These are phyloP conservation scores for Pistacia atlantica DNA, from an alignment of 345 rosid genomes.

Conservation along the genomic window DNA sequence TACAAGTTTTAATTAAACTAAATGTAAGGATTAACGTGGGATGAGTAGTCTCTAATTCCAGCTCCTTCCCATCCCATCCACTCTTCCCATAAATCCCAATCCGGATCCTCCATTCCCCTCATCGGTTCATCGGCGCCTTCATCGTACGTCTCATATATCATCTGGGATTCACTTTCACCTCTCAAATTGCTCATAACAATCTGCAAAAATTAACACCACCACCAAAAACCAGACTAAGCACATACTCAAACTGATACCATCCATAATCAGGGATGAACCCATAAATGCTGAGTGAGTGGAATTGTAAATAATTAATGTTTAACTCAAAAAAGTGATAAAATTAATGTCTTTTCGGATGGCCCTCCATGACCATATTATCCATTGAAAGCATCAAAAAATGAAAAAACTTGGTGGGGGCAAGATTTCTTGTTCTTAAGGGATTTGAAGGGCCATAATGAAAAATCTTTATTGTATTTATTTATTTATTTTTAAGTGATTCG, in stretches of 20 bases:
- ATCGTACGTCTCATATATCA: constrained; percentile 36
- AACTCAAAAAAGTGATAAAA: no score
- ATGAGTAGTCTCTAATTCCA: constrained; percentile 75
- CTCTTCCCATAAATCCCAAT: constrained; percentile 87
- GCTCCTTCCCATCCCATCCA: constrained; percentile 99
- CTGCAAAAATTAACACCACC: constrained; percentile 29
- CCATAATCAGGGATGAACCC: no score
- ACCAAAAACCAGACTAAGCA: not conserved
- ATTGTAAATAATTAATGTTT: no score
- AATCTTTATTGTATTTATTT: not conserved
- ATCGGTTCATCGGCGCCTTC: constrained; percentile 46
- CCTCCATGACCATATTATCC: no score
- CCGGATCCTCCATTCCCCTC: constrained; percentile 63
- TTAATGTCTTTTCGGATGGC: no score
- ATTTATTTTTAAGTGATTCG: not conserved
- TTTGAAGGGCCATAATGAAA: not conserved
- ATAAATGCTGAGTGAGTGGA: no score
- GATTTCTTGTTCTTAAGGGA: not conserved
- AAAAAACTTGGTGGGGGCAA: not conserved
- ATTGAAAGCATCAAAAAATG: no score
- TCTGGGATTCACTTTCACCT: constrained; percentile 37
- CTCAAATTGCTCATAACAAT: constrained; percentile 60
- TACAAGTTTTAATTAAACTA: constrained; percentile 3
- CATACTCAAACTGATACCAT: no score
- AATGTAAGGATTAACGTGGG: constrained; percentile 83